Evolutionary conservation across 106 monocot species (phyloP).

Genomic region (Triglochin maritima): DNA sequence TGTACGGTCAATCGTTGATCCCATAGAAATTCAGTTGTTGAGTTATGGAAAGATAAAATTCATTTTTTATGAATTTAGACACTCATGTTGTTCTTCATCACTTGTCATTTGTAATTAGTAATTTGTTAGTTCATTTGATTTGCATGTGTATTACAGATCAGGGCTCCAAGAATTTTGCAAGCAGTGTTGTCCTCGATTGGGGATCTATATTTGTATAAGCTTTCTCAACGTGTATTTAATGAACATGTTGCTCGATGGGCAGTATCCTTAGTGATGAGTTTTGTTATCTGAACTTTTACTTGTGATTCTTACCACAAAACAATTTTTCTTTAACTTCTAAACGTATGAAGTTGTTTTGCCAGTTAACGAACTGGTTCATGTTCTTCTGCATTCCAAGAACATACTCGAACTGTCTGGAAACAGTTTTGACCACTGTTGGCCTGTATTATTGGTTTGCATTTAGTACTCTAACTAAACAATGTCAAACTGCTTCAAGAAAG

Average conservation of each 20-base stretch:
- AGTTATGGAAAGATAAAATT: too few species aligned
- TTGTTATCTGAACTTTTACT: not conserved
- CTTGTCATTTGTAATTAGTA: too few species aligned
- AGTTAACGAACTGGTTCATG: conserved; percentile 88
- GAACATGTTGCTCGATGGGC: conserved; percentile 71
- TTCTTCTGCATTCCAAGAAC: conserved; percentile 89
- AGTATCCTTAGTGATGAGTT: conserved; percentile 48
- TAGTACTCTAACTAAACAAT: conserved; percentile 19
- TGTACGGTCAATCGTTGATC: too few species aligned
- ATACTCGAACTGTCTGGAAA: conserved; percentile 79
- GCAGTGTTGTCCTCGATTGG: conserved; percentile 79
- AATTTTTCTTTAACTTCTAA: conserved; percentile 24
- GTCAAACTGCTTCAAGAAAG: conserved; percentile 41
- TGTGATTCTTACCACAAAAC: too few species aligned
- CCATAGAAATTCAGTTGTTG: too few species aligned
- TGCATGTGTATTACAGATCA: conserved; percentile 28
- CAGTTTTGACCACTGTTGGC: conserved; percentile 54
- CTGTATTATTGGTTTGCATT: conserved; percentile 72
- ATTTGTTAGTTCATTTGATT: not conserved
- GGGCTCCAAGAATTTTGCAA: conserved; percentile 69
- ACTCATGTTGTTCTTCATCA: too few species aligned
- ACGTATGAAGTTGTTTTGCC: conserved; percentile 56
- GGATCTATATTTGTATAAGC: conserved; percentile 80
- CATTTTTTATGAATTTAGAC: too few species aligned
- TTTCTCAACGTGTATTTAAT: conserved; percentile 53